Evolutionary conservation across 805 yeast genomes (phyloP).

Genomic region (Komagataella kurtzmanii): DNA sequence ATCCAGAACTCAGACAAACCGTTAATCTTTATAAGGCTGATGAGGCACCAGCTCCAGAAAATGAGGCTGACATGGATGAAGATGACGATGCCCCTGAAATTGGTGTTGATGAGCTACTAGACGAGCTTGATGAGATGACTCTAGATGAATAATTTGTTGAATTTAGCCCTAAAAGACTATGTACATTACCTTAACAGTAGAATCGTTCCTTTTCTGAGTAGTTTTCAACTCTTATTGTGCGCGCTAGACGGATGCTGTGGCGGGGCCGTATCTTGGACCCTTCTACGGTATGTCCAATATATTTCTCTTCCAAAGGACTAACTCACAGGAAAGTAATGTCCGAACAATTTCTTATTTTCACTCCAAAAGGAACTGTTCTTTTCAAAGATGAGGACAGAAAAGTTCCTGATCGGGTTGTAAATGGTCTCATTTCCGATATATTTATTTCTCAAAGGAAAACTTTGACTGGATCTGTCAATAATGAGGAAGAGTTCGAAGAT

Average conservation of each 20-base stretch:
- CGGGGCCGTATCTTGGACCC: neutral
- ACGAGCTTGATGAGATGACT: constrained; percentile 90
- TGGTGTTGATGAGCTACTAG: constrained; percentile 83
- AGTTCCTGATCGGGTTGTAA: constrained; percentile 25
- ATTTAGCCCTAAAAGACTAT: constrained; percentile 4
- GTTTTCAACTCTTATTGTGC: neutral
- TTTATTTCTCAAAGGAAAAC: constrained; percentile 26
- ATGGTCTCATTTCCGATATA: constrained; percentile 33
- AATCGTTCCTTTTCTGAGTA: neutral
- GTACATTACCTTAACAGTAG: neutral
- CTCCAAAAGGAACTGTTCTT: constrained; percentile 37
- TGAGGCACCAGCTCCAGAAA: constrained; percentile 12
- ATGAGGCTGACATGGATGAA: constrained; percentile 27
- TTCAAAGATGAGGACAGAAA: constrained; percentile 29
- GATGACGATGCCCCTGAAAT: constrained; percentile 80
- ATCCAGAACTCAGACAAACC: constrained; percentile 82
- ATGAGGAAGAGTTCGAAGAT: constrained; percentile 10
- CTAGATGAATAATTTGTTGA: constrained; percentile 34
- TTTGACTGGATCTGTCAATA: constrained; percentile 7
- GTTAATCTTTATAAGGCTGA: constrained; percentile 76
- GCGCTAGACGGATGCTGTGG: neutral
- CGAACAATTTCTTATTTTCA: constrained; percentile 35
- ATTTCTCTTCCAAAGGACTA: no score
- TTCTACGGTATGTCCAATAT: neutral
- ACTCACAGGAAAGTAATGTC: constrained; percentile 17